Base-by-base conservation (phyloP, 2,329 filamentous ascomycete species). In the Chaetomium globosum region DNA sequence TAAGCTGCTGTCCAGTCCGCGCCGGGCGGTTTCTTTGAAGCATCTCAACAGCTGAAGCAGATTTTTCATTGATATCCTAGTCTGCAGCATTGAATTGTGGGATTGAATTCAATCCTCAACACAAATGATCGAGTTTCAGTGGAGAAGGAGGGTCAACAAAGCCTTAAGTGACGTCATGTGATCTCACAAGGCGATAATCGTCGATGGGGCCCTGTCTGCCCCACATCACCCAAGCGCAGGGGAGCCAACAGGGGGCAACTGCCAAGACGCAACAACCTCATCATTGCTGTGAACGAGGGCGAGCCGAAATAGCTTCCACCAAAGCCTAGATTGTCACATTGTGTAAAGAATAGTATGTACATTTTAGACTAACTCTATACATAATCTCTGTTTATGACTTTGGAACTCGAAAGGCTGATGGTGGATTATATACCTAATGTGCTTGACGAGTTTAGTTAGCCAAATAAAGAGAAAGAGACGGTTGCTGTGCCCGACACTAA, bases 141-240 rank as follows among this genome's bases (percentile, higher is more conserved):
- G 7, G 5, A 3, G 21, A 43, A 28, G 3, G 31, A 31, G 55
- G 8, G 13, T 31, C 21, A 43, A 43, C 39, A 21, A 36, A 39
- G 16, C 26, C 12, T 16, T 12, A 23, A 36, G 49, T 64, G 62
- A 64, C 62, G 62, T 64, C 62, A 63, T 58, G 61, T 39, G 61
- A 49, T 13, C 23, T 30, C 51, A 9, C 16, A 46, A 33, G 26
- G 23, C 12, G 10, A 33, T 3, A 58, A 36, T 19, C 10, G 7
- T 36, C 16, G 16, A 55, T 26, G 33, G 16, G 9, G 49, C 13
- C 23, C 16, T 43, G 51, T 1, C 23, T 9, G 54, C 61, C 54
- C 54, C 53, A 57, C 53, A 39, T 57, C 21, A 43, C 52, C 39
- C 36, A 59, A 58, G 8, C 10, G 12, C 57, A 59, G 30, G 57